Conservation (phyloP, 208 protist genomes). For the Wallacemonas sp. region DNA sequence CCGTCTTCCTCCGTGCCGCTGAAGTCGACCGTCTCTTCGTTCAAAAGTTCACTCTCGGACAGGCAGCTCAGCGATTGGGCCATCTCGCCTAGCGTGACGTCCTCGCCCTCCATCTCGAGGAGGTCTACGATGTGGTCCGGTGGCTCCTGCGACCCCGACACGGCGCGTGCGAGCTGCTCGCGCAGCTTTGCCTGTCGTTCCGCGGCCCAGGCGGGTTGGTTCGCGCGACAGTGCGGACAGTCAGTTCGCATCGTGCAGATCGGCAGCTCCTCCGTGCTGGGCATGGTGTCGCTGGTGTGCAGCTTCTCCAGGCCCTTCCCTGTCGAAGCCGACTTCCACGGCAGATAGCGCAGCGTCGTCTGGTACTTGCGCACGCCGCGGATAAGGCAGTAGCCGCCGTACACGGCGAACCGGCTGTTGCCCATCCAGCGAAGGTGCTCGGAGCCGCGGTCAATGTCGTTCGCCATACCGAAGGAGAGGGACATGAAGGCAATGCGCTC, state of each 20-base stretch:
- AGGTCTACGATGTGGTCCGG: slow-evolving; percentile 9
- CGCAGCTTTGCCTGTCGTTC: slow-evolving; percentile 2
- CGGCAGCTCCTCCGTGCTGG: slow-evolving; percentile 37
- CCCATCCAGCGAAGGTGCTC: slow-evolving; percentile 89
- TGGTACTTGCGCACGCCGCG: slow-evolving; percentile 54
- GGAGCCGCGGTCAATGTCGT: slow-evolving; percentile 84
- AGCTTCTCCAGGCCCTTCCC: slow-evolving; percentile 69
- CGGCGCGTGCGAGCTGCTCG: background rate
- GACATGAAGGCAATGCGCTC: slow-evolving; percentile 86
- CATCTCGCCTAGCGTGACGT: slow-evolving; percentile 13
- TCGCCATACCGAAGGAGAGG: slow-evolving; percentile 78
- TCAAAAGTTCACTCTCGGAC: slow-evolving; percentile 40
- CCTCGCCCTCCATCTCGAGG: slow-evolving; percentile 14
- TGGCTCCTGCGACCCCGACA: background rate
- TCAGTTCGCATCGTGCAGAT: slow-evolving; percentile 58
- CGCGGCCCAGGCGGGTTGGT: slow-evolving; percentile 16
- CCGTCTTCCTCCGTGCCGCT: slow-evolving; percentile 43
- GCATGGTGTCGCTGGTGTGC: slow-evolving; percentile 37
- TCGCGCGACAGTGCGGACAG: slow-evolving; percentile 67
- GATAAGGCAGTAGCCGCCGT: slow-evolving; percentile 64
- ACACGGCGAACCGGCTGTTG: slow-evolving; percentile 77
- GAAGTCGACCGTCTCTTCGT: slow-evolving; percentile 66
- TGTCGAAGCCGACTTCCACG: slow-evolving; percentile 40
- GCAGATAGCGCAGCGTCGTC: slow-evolving; percentile 71
- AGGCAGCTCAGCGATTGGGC: background rate